These are phyloP conservation scores for Epichloe festucae DNA, from an alignment of 2,329 filamentous ascomycete genomes.

Conservation along the genomic window DNA sequence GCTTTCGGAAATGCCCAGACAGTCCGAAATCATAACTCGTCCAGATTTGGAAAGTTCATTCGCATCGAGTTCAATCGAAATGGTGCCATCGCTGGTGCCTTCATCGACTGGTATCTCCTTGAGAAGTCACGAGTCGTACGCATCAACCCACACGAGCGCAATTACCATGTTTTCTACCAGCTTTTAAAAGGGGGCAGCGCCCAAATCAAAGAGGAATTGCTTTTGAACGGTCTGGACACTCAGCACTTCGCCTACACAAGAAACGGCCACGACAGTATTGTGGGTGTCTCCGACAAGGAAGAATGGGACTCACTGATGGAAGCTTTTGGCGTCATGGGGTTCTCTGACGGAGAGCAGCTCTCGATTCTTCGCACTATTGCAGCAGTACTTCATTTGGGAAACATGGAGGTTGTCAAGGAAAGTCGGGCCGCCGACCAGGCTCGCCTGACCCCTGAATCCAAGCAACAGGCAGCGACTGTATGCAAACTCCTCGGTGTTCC, in stretches of 20 bases:
- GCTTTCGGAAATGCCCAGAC: conserved; percentile 98
- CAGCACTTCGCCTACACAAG: conserved; percentile 87
- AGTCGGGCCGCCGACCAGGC: conserved; percentile 87
- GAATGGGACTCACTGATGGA: conserved; percentile 88
- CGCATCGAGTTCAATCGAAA: conserved; percentile 83
- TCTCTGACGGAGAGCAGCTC: conserved; percentile 70
- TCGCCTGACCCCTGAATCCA: conserved; percentile 61
- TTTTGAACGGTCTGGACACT: conserved; percentile 61
- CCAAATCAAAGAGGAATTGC: conserved; percentile 60
- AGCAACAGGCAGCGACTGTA: conserved; percentile 62
- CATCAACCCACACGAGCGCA: conserved; percentile 76
- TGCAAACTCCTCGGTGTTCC: conserved; percentile 77
- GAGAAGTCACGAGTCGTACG: conserved; percentile 97
- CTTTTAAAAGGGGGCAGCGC: conserved; percentile 76
- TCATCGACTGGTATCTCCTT: conserved; percentile 95
- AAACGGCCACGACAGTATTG: conserved; percentile 82
- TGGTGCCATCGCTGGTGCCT: conserved; percentile 87
- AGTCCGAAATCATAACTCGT: conserved; percentile 96
- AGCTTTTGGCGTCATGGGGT: conserved; percentile 89
- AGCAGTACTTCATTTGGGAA: conserved; percentile 85
- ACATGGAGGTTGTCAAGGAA: conserved; percentile 80
- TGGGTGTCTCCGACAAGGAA: conserved; percentile 75
- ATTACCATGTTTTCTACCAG: conserved; percentile 97
- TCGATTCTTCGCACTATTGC: conserved; percentile 80
- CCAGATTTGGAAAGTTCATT: conserved; percentile 96